Conservation (phyloP, 768 basidiomycete genomes). For the Leccinum longicurvipes region DNA sequence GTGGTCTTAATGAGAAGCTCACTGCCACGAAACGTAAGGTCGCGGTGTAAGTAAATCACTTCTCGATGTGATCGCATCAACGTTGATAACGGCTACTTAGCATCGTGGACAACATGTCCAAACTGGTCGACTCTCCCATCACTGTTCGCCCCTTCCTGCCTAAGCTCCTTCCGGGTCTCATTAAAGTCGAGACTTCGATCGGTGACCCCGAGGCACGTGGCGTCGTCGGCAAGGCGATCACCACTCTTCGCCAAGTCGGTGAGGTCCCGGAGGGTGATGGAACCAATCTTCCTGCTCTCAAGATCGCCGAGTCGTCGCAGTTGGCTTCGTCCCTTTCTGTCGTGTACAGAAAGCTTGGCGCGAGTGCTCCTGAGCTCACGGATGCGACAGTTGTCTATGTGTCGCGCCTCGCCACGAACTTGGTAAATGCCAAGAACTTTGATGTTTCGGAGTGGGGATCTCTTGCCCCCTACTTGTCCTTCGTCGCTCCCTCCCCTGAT, state of each 20-base stretch:
- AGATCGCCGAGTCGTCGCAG: constrained; percentile 66
- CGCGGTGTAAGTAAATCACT: constrained; percentile 68
- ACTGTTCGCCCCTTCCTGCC: constrained; percentile 97
- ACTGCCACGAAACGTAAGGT: constrained; percentile 98
- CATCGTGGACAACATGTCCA: constrained; percentile 97
- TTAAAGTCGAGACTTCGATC: constrained; percentile 93
- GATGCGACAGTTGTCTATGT: constrained; percentile 66
- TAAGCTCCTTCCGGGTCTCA: constrained; percentile 89
- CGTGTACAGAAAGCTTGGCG: constrained; percentile 84
- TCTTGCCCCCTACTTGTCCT: constrained; percentile 72
- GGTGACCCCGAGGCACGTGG: constrained; percentile 98
- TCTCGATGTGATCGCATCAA: constrained; percentile 9
- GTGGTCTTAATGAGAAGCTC: constrained; percentile 92
- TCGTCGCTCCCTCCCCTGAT: constrained; percentile 62
- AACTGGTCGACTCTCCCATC: constrained; percentile 91
- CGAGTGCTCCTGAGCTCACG: constrained; percentile 51
- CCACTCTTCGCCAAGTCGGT: constrained; percentile 92
- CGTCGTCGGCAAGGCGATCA: constrained; percentile 88
- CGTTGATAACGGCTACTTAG: constrained; percentile 38
- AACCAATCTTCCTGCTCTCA: constrained; percentile 85
- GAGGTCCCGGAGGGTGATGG: constrained; percentile 86
- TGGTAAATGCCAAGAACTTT: constrained; percentile 90
- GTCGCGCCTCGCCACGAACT: constrained; percentile 76
- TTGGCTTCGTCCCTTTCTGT: constrained; percentile 63
- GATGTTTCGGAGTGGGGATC: constrained; percentile 85